These are phyloP conservation scores for Chlamydomonas urium DNA, from an alignment of 139 green algal species.

Conservation along the genomic window DNA sequence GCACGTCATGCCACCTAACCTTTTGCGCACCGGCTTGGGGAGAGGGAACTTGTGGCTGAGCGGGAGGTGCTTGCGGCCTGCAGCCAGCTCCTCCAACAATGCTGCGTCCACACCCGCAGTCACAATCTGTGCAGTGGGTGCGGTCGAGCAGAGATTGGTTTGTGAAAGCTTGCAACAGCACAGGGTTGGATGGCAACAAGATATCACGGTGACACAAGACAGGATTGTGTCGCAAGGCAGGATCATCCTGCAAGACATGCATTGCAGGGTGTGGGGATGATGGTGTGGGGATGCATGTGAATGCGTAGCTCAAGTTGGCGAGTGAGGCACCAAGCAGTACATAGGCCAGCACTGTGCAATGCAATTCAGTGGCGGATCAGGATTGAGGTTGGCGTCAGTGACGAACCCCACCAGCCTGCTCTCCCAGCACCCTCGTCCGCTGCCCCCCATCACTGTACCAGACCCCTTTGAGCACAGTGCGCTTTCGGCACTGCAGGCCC, in stretches of 20 bases:
- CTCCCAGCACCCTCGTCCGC: too few relatives aligned
- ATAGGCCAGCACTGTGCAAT: too few relatives aligned
- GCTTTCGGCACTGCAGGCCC: neutral
- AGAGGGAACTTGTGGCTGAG: neutral
- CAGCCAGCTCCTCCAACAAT: neutral
- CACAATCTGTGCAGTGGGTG: neutral
- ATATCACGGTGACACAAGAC: neutral
- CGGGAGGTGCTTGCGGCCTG: neutral
- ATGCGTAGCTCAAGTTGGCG: too few relatives aligned
- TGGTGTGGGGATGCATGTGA: too few relatives aligned
- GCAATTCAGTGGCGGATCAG: too few relatives aligned
- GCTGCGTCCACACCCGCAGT: neutral
- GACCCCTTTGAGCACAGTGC: neutral
- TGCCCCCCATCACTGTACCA: neutral
- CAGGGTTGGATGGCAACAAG: neutral
- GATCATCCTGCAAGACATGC: neutral
- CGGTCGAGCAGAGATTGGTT: too few relatives aligned
- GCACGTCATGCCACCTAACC: neutral
- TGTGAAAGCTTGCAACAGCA: too few relatives aligned
- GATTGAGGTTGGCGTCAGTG: too few relatives aligned
- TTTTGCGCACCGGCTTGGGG: neutral
- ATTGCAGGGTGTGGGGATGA: neutral
- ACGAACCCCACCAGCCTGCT: too few relatives aligned
- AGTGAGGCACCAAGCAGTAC: too few relatives aligned
- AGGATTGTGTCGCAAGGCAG: neutral